Evolutionary conservation across 306 rosid genomes (phyloP).

Genomic region (Ormosia emarginata): DNA sequence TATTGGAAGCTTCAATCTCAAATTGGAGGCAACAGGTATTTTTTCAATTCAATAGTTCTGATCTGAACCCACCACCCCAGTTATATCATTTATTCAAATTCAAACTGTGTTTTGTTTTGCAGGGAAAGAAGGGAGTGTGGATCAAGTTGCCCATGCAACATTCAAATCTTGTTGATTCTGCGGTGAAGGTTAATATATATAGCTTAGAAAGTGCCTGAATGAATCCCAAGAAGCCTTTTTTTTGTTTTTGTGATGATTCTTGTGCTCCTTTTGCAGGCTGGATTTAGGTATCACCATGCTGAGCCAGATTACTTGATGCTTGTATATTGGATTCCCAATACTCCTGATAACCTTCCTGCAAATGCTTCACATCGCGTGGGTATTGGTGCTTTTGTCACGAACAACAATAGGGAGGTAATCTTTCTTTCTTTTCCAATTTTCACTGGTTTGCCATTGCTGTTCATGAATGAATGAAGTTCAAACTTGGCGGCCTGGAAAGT

Average conservation of each 20-base stretch:
- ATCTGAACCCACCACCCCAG: neutral
- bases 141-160: constrained; percentile 59
- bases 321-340: constrained; percentile 62
- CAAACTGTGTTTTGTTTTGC: neutral
- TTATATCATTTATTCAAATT: neutral
- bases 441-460: neutral
- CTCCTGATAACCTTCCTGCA: constrained; percentile 51
- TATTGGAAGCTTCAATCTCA: constrained; percentile 44
- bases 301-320: constrained; percentile 84
- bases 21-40: constrained; percentile 62
- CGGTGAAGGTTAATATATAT: constrained; percentile 51
- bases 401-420: constrained; percentile 53
- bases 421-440: neutral
- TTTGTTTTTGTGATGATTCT: neutral
- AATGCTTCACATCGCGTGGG: constrained; percentile 87
- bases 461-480: neutral
- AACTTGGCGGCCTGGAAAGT: neutral
- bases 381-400: constrained; percentile 77
- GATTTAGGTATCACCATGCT: constrained; percentile 83
- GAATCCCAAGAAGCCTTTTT: neutral
- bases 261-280: constrained; percentile 48
- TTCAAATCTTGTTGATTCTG: constrained; percentile 60
- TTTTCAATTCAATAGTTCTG: neutral
- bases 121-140: constrained; percentile 85
- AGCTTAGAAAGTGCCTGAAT: neutral